phyloP scores from a whole-genome alignment of 495 filamentous ascomycete species.

The Letharia columbiana region DNA sequence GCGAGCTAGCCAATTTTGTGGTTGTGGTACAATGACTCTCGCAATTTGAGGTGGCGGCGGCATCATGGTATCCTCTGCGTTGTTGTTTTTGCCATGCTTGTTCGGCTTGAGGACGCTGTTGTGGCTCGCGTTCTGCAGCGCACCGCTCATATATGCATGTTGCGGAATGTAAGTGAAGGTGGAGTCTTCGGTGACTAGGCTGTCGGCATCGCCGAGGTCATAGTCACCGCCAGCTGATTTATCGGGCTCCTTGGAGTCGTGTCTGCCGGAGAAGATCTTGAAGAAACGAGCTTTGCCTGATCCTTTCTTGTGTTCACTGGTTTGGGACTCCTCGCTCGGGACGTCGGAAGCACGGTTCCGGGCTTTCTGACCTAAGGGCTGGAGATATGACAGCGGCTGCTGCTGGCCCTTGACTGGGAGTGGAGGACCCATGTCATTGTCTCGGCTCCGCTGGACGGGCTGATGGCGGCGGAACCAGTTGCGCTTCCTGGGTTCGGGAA shows the following conservation, averaged over 20 bases:
- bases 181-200: slow-evolving; percentile 18
- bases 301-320: slow-evolving; percentile 17
- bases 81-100: slow-evolving; percentile 17
- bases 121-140: slow-evolving; percentile 15
- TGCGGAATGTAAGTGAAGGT: slow-evolving; percentile 15
- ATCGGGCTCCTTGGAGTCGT: slow-evolving; percentile 19
- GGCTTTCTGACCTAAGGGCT: background rate
- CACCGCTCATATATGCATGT: slow-evolving; percentile 22
- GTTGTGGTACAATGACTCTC: slow-evolving; percentile 40
- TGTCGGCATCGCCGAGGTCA: slow-evolving; percentile 24
- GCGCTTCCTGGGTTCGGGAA: slow-evolving; percentile 45
- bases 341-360: slow-evolving; percentile 9
- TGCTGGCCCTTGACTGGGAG: slow-evolving; percentile 26
- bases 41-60: slow-evolving; percentile 1
- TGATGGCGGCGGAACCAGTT: slow-evolving; percentile 56
- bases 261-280: slow-evolving; percentile 28
- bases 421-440: slow-evolving; percentile 19
- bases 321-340: slow-evolving; percentile 17
- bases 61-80: slow-evolving; percentile 6
- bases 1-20: slow-evolving; percentile 73
- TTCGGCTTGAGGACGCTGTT: slow-evolving; percentile 11
- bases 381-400: slow-evolving; percentile 5
- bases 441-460: slow-evolving; percentile 13
- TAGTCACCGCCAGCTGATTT: slow-evolving; percentile 20
- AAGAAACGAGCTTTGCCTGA: slow-evolving; percentile 24